phyloP scores from a whole-genome alignment of 768 basidiomycete species.

The Porphyrellus cyaneotinctus region DNA sequence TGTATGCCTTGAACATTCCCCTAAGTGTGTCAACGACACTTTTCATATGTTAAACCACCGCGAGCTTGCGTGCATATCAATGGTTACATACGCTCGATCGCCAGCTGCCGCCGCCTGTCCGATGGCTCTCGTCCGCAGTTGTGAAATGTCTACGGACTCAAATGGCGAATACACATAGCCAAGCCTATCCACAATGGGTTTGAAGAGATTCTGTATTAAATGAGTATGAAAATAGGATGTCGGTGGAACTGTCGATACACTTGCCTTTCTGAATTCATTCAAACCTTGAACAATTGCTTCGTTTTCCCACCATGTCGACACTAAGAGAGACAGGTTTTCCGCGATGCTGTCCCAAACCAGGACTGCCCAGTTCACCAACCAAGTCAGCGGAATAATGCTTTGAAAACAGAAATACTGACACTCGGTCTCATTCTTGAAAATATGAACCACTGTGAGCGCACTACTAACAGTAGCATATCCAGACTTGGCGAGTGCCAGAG shows the following conservation, averaged over 20 bases:
- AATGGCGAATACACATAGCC: conserved; percentile 68
- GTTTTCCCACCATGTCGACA: conserved; percentile 83
- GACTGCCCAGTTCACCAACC: conserved; percentile 40
- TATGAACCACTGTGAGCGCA: conserved; percentile 67
- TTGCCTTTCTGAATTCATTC: conserved; percentile 57
- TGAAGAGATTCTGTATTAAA: conserved; percentile 52
- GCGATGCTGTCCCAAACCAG: conserved; percentile 78
- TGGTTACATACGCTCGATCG: conserved; percentile 35
- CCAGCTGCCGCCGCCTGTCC: conserved; percentile 46
- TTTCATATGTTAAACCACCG: conserved; percentile 1
- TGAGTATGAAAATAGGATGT: neutral
- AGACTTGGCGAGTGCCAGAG: conserved; percentile 74
- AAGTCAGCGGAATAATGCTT: neutral
- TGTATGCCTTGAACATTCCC: conserved; percentile 64
- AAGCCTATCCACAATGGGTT: conserved; percentile 71
- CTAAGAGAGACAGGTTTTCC: conserved; percentile 49
- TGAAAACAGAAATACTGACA: conserved; percentile 40
- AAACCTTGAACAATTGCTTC: conserved; percentile 48
- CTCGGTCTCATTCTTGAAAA: conserved; percentile 71
- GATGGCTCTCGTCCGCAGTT: conserved; percentile 75
- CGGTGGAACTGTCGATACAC: conserved; percentile 17
- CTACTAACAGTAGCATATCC: conserved; percentile 76
- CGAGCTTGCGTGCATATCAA: neutral
- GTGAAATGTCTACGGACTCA: conserved; percentile 65
- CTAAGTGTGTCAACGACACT: conserved; percentile 75